A percentile compares a stretch with the other conserved stretches of the same genome.
Conservation (phyloP, 1,284 basidiomycete species). For the Amylostereum areolatum region DNA sequence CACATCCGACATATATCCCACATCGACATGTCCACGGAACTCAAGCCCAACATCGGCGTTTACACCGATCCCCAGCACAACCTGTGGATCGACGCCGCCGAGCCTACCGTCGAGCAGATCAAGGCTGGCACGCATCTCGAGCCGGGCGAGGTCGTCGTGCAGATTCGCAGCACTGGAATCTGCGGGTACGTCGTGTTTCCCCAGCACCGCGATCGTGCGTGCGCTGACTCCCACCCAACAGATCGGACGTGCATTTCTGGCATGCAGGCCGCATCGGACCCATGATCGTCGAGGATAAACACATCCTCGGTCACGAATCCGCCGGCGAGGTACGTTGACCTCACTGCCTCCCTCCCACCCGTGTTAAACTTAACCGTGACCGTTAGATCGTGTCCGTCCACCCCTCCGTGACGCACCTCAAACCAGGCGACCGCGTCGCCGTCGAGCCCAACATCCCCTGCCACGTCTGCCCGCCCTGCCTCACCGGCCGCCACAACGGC, state of each 20-base stretch:
- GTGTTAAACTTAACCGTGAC: neutral
- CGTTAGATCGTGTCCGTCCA: slow-evolving; percentile 8
- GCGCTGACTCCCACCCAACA: neutral
- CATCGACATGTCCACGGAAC: slow-evolving; percentile 3
- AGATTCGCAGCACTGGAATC: slow-evolving; percentile 59
- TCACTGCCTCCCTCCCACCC: neutral
- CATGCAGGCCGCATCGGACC: slow-evolving; percentile 58
- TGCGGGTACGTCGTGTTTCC: slow-evolving; percentile 43
- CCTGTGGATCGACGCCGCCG: slow-evolving; percentile 12
- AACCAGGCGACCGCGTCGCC: slow-evolving; percentile 53
- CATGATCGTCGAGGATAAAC: slow-evolving; percentile 53
- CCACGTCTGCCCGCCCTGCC: slow-evolving; percentile 51
- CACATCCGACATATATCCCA: neutral
- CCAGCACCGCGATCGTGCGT: slow-evolving; percentile 23
- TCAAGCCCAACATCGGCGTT: slow-evolving; percentile 15
- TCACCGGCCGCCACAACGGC: slow-evolving; percentile 53
- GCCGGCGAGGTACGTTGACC: slow-evolving; percentile 43
- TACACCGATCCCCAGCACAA: slow-evolving; percentile 14
- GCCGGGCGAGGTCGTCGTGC: slow-evolving; percentile 41
- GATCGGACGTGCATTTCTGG: slow-evolving; percentile 57
- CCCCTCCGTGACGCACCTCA: slow-evolving; percentile 7
- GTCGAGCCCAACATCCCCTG: slow-evolving; percentile 62
- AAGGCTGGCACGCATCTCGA: slow-evolving; percentile 4
- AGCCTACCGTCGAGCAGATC: slow-evolving; percentile 7
- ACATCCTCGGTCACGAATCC: slow-evolving; percentile 47